Evolutionary conservation across 768 basidiomycete genomes (phyloP), one percentile per base, ranked within the genome.

Genomic region (Boletus rubropictus): DNA sequence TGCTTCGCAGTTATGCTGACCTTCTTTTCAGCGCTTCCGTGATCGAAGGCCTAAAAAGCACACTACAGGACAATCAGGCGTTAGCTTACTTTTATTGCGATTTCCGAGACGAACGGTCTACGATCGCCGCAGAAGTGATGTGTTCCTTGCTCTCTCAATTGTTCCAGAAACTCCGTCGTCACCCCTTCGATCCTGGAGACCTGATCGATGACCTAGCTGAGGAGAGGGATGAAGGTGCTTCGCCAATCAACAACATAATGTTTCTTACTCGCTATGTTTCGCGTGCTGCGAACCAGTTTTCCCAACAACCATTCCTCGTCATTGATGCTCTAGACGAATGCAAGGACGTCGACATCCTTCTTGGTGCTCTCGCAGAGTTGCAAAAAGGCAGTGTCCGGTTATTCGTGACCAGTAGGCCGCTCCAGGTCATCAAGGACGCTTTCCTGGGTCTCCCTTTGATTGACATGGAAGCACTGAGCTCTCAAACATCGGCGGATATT

Each of bases 251-350:
- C 5, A 39, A 39, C 3, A 12, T 39, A 6, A 17, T 11, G 4
- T 1, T 33, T 25, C 42, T 43, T 21, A 21, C 42, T 33, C 32
- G 32, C n/a, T 15, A 33, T 4, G 10, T 51, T 17, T 39, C 46
- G 17, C 41, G 41, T 7, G 35, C 31, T 2, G 42, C 28, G 14
- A 22, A 32, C 17, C 15, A 14, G 14, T 39, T 46, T 29, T 14
- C 11, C 1, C 12, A 20, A 25, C 38, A 7, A 5, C 51, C 54
- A 4, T 15, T 45, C 2, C 10, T 50, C 9, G 39, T 56, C 1
- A 48, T 56, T 10, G 54, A 56, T 15, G 52, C 48, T 1, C 28
- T 53, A 3, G 52, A 56, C n/a, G 54, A 56, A 22, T 56, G 52
- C 28, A 33, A 31, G n/a, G 18, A 49, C 6, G 3, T 49, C n/a